A percentile compares a stretch with the other conserved stretches of the same genome.
Conservation (phyloP, 345 rosid species). For the Corchorus capsularis region DNA sequence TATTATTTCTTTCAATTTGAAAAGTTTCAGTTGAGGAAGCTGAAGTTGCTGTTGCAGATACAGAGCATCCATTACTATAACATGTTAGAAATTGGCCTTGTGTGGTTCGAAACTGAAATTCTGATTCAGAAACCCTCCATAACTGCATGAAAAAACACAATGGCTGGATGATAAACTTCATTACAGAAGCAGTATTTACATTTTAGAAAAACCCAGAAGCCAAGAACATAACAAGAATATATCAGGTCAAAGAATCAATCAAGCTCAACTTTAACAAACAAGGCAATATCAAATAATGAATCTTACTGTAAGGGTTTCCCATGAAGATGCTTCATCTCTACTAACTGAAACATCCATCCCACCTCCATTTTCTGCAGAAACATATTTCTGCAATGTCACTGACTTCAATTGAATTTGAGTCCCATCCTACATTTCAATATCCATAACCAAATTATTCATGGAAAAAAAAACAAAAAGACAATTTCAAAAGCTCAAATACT, state of each 20-base stretch:
- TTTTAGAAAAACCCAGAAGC: neutral
- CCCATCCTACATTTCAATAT: constrained; percentile 55
- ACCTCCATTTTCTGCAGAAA: constrained; percentile 70
- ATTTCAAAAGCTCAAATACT: constrained; percentile 24
- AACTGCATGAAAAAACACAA: constrained; percentile 43
- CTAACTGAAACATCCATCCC: constrained; percentile 54
- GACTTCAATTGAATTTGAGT: constrained; percentile 70
- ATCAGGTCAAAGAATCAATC: neutral
- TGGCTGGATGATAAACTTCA: constrained; percentile 8
- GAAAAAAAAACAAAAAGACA: neutral
- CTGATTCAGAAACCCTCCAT: constrained; percentile 62
- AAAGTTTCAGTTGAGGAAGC: constrained; percentile 51
- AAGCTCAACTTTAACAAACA: constrained; percentile 1
- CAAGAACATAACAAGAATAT: neutral
- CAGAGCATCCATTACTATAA: constrained; percentile 53
- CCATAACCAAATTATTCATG: neutral
- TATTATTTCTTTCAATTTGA: constrained; percentile 50
- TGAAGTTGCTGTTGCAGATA: constrained; percentile 53
- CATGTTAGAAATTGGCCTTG: constrained; percentile 66
- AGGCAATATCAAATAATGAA: neutral
- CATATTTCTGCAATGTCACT: constrained; percentile 53
- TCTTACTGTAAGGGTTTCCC: constrained; percentile 76
- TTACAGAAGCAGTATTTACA: neutral
- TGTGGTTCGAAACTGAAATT: constrained; percentile 54
- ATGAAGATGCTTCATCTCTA: constrained; percentile 56